Evolutionary conservation across 2,329 filamentous ascomycete species (phyloP), one percentile per base, ranked within the genome.

Genomic region (Trichoderma sp.): DNA sequence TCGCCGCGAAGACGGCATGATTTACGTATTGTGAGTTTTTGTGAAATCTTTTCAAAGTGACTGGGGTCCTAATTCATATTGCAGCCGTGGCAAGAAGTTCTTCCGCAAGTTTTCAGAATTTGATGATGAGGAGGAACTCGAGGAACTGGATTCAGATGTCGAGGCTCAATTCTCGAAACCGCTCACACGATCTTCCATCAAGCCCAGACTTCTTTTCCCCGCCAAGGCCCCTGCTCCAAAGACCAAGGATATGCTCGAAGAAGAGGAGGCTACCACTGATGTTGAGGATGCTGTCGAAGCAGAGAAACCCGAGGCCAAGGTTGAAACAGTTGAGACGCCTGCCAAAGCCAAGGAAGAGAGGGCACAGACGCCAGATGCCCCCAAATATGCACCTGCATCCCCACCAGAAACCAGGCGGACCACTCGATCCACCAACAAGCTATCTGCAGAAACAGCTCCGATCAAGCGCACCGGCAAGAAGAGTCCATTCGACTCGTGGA

Each of bases 21-120:
- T 95, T 77, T 94, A 92, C 80, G 89, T 92, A 14, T 96, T 96
- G 93, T 95, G 88, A 89, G 93, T 92, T 45, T 45, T 8, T 45
- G 41, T 45, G 41, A n/a, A 9, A 9, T 45, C 4, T 72, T 62
- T 74, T 63, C 31, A 29, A 59, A 8, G 7, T 76, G n/a, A 67
- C 74, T 12, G 21, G 64, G 7, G 6, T 14, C 21, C 60, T 73
- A 73, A 73, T 35, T 16, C 53, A 3, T 38, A 24, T 60, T n/a
- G 5, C 77, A 95, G 93, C 87, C 94, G 94, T 80, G 94, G 94
- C 82, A 94, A 93, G 87, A 94, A 91, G 82, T 87, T 94, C 75
- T 95, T 94, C 85, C 91, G 92, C 83, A 93, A 92, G 81, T 94
- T 93, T 79, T 83, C 85, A 8, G 85, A 86, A 35, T 82, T 85